Evolutionary conservation across 2,329 filamentous ascomycete genomes (phyloP).

Genomic region (Botrytis deweyae): DNA sequence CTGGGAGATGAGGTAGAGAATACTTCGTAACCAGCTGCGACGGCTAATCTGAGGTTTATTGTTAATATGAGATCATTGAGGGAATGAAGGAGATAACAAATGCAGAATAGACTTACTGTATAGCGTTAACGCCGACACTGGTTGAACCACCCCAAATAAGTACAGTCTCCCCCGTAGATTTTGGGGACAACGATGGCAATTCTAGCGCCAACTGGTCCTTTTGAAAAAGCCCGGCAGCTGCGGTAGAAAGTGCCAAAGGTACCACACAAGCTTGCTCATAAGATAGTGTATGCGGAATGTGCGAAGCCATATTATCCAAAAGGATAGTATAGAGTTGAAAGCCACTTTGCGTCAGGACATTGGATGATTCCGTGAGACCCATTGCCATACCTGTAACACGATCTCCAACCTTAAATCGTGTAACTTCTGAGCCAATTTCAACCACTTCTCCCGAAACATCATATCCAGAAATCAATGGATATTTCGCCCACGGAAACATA

Average conservation of each 20-base stretch:
- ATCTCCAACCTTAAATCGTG: constrained; percentile 52
- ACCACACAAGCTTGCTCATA: constrained; percentile 39
- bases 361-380: constrained; percentile 37
- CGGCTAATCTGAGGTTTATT: constrained; percentile 37
- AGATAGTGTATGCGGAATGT: constrained; percentile 36
- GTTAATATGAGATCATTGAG: neutral
- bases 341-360: constrained; percentile 28
- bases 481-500: constrained; percentile 26
- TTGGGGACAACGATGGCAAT: constrained; percentile 31
- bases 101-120: constrained; percentile 27
- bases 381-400: constrained; percentile 44
- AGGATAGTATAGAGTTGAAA: constrained; percentile 39
- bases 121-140: constrained; percentile 39
- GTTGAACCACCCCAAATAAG: constrained; percentile 39
- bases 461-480: constrained; percentile 47
- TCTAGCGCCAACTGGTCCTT: constrained; percentile 30
- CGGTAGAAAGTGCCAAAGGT: constrained; percentile 38
- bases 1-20: constrained; percentile 41
- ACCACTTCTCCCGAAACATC: constrained; percentile 56
- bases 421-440: constrained; percentile 46
- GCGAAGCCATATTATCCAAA: constrained; percentile 24
- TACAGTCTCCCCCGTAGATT: constrained; percentile 39
- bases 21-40: constrained; percentile 45
- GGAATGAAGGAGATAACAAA: neutral
- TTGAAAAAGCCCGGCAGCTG: constrained; percentile 38